Evolutionary conservation across 2,329 filamentous ascomycete genomes (phyloP).

Genomic region (Fusarium sp.): DNA sequence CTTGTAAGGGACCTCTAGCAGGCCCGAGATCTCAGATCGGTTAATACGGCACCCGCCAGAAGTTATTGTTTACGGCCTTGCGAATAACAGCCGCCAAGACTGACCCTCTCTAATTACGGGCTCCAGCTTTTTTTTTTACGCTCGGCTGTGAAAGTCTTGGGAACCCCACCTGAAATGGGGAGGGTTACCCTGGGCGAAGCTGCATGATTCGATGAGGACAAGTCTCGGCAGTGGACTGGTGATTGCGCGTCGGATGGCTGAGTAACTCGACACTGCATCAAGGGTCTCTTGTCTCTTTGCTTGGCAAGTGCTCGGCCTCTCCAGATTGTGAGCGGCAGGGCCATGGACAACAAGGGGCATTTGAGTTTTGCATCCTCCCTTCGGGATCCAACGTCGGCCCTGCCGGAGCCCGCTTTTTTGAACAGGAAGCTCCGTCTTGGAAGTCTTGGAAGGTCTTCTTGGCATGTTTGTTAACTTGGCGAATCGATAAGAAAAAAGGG

Average conservation of each 20-base stretch:
- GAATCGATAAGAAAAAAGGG: neutral
- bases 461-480: neutral
- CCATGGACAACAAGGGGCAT: neutral
- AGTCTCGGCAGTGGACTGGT: constrained; percentile 2
- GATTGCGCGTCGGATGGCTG: constrained; percentile 39
- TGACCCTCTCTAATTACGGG: constrained; percentile 1
- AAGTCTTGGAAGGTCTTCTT: neutral
- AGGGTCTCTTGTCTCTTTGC: neutral
- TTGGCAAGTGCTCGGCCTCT: neutral
- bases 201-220: neutral
- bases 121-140: constrained; percentile 2
- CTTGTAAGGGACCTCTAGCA: neutral
- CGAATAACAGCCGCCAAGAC: neutral
- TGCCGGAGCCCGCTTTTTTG: neutral
- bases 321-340: constrained; percentile 1
- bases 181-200: neutral
- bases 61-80: neutral
- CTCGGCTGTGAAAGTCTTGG: constrained; percentile 4
- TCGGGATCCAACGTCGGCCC: neutral
- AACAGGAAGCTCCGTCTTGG: neutral
- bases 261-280: constrained; percentile 22
- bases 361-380: neutral
- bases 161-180: constrained; percentile 1
- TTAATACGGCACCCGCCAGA: constrained; percentile 4
- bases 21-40: constrained; percentile 8